These are phyloP conservation scores for Lotmaria passim DNA, from an alignment of 208 protist species.

Conservation along the genomic window DNA sequence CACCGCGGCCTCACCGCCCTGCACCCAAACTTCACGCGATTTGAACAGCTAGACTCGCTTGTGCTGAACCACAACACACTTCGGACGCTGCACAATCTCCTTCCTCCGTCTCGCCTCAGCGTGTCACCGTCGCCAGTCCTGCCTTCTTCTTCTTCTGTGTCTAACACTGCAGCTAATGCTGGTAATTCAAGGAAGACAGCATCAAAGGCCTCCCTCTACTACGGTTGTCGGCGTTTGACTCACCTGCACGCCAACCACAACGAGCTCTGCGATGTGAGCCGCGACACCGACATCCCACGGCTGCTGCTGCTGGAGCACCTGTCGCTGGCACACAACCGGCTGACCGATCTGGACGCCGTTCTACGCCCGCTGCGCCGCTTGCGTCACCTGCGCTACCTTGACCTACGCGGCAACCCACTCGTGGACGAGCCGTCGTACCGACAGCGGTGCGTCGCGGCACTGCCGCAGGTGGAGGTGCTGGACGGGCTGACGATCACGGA, in stretches of 20 bases:
- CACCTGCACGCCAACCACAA: slow-evolving; percentile 57
- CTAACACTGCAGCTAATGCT: background rate
- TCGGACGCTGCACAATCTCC: slow-evolving; percentile 47
- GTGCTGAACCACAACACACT: slow-evolving; percentile 69
- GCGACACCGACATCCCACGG: slow-evolving; percentile 53
- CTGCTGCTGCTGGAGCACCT: slow-evolving; percentile 66
- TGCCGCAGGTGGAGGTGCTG: slow-evolving; percentile 73
- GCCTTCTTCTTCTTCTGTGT: background rate
- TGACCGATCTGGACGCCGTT: slow-evolving; percentile 51
- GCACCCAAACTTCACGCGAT: slow-evolving; percentile 62
- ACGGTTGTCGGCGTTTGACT: slow-evolving; percentile 63
- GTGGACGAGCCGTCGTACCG: slow-evolving; percentile 70
- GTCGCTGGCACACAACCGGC: slow-evolving; percentile 62
- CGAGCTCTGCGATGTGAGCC: slow-evolving; percentile 33
- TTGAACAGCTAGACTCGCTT: slow-evolving; percentile 71
- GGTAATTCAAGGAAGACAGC: too few species aligned
- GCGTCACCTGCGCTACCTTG: slow-evolving; percentile 54
- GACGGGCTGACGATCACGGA: slow-evolving; percentile 56
- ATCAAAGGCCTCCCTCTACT: slow-evolving; percentile 19
- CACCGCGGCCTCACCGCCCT: slow-evolving; percentile 56
- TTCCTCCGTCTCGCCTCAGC: slow-evolving; percentile 14
- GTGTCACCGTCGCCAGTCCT: background rate
- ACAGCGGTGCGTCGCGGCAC: slow-evolving; percentile 51
- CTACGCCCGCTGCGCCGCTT: slow-evolving; percentile 48
- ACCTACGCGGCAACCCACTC: slow-evolving; percentile 75